Conservation (phyloP, 371 early-diverging fungal genomes). For the Rhizopus arrhizus region DNA sequence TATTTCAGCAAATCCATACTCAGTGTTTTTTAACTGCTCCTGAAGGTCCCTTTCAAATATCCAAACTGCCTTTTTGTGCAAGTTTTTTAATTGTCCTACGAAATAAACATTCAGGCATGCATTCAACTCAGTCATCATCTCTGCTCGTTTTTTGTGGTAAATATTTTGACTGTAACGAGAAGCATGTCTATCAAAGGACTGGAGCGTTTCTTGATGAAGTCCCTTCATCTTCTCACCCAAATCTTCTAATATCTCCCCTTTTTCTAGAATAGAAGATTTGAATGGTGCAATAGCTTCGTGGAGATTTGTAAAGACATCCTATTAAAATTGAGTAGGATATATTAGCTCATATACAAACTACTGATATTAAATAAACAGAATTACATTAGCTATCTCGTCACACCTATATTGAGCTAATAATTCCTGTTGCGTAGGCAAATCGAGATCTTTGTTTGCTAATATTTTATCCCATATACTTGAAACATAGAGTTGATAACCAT, state of each 20-base stretch:
- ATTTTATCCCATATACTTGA: conserved; percentile 94
- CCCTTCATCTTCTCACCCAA: conserved; percentile 73
- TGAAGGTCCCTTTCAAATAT: conserved; percentile 59
- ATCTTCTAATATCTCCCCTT: conserved; percentile 74
- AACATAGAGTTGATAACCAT: conserved; percentile 91
- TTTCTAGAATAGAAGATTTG: conserved; percentile 68
- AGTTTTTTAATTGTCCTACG: conserved; percentile 84
- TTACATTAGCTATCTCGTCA: conserved; percentile 90
- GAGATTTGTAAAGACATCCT: conserved; percentile 74
- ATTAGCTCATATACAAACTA: not conserved
- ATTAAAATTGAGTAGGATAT: not conserved
- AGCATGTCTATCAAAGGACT: conserved; percentile 85
- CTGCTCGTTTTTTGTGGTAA: conserved; percentile 82
- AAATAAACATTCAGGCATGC: conserved; percentile 78
- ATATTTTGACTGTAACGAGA: conserved; percentile 90
- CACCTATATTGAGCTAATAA: conserved; percentile 97
- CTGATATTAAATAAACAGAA: not conserved
- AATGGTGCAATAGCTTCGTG: conserved; percentile 60
- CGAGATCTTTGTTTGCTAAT: conserved; percentile 90
- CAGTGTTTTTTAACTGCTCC: conserved; percentile 47
- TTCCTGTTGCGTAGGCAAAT: conserved; percentile 97
- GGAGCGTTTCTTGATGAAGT: conserved; percentile 63
- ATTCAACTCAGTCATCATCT: conserved; percentile 77
- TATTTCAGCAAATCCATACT: conserved; percentile 59
- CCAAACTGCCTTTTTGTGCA: conserved; percentile 70